Base-by-base conservation (phyloP, 2,329 filamentous ascomycete genomes). In the Apiospora phragmitis region DNA sequence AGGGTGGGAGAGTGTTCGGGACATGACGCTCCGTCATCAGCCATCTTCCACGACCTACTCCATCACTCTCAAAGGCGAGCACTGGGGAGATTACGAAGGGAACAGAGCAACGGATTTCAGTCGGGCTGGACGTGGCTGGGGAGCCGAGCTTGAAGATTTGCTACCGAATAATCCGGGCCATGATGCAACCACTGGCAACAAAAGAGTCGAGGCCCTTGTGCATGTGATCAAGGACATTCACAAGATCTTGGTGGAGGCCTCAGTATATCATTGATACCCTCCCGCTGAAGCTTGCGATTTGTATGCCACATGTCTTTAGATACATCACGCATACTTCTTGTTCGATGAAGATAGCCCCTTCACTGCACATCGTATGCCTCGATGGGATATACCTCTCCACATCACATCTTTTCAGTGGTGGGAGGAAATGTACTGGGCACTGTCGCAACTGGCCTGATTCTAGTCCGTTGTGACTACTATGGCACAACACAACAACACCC, bases 81-180 rank as follows among this genome's bases (percentile, higher is more conserved):
- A 76, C 18, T 83, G 81, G 81, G 76, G 79, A 21, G 67, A 77
- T 3, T 75, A 75, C 29, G 67, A 74, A 32, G 47, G 67, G 9
- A 45, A 38, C 26, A 38, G 71, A 43, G 69, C 68, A 18, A 62
- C 65, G 14, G 69, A 72, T 26, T 43, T 69, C 26, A 49, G 32
- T 38, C 32, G 43, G 26, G 32, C 47, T n/a, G 71, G 68, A 16
- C 69, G 55, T 35, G 71, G 69, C 14, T 80, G 78, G 77, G 77
- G 77, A 1, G 67, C 71, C 11, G 75, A 79, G 38, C 70, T 79
- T 45, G 55, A 75, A 68, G 45, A 72, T 66, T 72, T 80, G 55
- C 72, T 79, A 26, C 67, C 24, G 42, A 47, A 69, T 18, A 65
- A 69, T 11, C 32, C 29, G 11, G 65, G 72, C 83, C 32, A 71